Conservation (phyloP, 2,329 filamentous ascomycete genomes). For the Helotiales sp. region DNA sequence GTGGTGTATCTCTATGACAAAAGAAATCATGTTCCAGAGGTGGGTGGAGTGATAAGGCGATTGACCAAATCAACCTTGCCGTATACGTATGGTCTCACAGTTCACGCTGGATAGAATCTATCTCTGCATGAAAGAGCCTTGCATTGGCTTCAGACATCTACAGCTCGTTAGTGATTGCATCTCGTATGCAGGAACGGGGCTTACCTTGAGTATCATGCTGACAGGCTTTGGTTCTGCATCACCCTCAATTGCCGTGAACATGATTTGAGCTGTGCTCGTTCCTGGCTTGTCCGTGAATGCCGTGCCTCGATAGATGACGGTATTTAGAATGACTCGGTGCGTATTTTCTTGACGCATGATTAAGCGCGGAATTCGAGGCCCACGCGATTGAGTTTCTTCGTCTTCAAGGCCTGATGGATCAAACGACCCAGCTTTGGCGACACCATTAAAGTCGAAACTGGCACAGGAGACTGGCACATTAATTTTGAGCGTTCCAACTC, state of each 20-base stretch:
- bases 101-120: conserved; percentile 44
- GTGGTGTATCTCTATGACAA: conserved; percentile 35
- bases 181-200: conserved; percentile 33
- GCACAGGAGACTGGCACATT: conserved; percentile 70
- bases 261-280: conserved; percentile 57
- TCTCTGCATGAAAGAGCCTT: conserved; percentile 42
- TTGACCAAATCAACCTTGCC: neutral
- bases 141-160: conserved; percentile 44
- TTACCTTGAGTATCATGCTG: conserved; percentile 65
- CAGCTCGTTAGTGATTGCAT: conserved; percentile 21
- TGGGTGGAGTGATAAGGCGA: neutral
- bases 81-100: conserved; percentile 26
- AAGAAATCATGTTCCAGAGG: conserved; percentile 21
- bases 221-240: conserved; percentile 58
- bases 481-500: conserved; percentile 81
- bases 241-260: conserved; percentile 68
- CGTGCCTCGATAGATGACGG: conserved; percentile 77
- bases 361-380: conserved; percentile 65
- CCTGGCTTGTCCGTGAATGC: conserved; percentile 78
- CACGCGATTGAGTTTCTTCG: conserved; percentile 40
- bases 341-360: conserved; percentile 93
- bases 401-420: conserved; percentile 59
- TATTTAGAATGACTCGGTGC: conserved; percentile 85
- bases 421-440: conserved; percentile 57
- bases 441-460: conserved; percentile 58